Conservation (phyloP, 441 rosid genomes). For the Erysimum cheiri region DNA sequence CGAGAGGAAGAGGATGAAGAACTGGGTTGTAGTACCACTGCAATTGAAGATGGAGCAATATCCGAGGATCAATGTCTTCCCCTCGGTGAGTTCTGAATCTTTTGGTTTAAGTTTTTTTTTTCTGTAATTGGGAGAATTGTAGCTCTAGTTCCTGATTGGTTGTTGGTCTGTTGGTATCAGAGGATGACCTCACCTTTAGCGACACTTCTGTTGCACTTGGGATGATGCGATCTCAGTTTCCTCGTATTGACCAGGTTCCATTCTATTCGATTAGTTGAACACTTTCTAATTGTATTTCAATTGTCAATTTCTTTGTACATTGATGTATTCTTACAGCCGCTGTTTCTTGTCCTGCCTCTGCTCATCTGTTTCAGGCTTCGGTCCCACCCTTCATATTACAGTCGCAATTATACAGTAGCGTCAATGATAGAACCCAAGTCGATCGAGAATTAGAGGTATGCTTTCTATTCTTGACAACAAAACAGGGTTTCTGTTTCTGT, state of each 20-base stretch:
- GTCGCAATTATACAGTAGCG: slow-evolving; percentile 90
- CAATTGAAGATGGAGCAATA: slow-evolving; percentile 19
- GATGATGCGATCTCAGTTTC: slow-evolving; percentile 93
- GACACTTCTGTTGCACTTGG: slow-evolving; percentile 82
- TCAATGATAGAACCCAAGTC: slow-evolving; percentile 86
- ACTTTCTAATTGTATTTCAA: neutral
- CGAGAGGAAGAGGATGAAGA: slow-evolving; percentile 34
- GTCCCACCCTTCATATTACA: slow-evolving; percentile 80
- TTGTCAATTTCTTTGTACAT: neutral
- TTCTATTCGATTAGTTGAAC: neutral
- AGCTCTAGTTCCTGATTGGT: neutral
- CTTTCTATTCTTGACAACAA: slow-evolving; percentile 6
- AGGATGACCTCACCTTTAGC: slow-evolving; percentile 71
- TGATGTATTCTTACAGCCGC: neutral
- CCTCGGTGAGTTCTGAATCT: slow-evolving; percentile 50
- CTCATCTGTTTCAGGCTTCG: slow-evolving; percentile 53
- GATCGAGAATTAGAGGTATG: slow-evolving; percentile 89
- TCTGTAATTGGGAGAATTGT: neutral
- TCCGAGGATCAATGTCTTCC: slow-evolving; percentile 44
- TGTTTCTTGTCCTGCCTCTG: neutral
- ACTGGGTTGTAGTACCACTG: slow-evolving; percentile 18
- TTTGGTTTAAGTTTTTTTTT: neutral
- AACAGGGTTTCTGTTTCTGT: neutral
- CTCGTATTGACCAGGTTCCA: slow-evolving; percentile 72
- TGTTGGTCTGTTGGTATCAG: slow-evolving; percentile 43